These are phyloP conservation scores for Coriolopsis trogii DNA, from an alignment of 1,284 basidiomycete species.

Conservation along the genomic window DNA sequence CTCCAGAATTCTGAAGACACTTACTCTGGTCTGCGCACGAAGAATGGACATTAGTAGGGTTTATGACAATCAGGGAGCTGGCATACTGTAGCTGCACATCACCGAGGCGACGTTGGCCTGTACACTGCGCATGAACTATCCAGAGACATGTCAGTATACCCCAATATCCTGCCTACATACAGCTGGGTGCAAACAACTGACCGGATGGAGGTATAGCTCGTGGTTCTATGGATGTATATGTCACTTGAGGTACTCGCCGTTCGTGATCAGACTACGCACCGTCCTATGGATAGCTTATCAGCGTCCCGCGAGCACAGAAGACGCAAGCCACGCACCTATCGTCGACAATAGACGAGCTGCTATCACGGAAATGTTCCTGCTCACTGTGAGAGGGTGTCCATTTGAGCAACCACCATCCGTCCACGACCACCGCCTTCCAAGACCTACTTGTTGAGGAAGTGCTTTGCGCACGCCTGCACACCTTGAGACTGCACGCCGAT, in stretches of 20 bases:
- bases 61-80: background rate
- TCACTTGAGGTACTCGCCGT: background rate
- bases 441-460: constrained; percentile 56
- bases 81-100: constrained; percentile 74
- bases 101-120: constrained; percentile 68
- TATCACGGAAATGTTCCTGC: constrained; percentile 58
- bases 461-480: constrained; percentile 66
- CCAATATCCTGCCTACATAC: background rate
- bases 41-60: background rate
- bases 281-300: constrained; percentile 6
- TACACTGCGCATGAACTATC: constrained; percentile 62
- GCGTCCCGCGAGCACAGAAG: no score
- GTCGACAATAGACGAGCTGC: constrained; percentile 63
- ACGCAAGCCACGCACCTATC: constrained; percentile 49
- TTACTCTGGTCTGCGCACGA: constrained; percentile 43
- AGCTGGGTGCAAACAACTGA: constrained; percentile 11
- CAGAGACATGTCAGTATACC: background rate
- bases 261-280: constrained; percentile 1
- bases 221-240: constrained; percentile 43
- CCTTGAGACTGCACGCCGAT: constrained; percentile 66
- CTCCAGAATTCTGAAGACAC: no score
- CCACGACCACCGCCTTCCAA: background rate
- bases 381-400: constrained; percentile 40
- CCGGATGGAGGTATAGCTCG: constrained; percentile 56
- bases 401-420: background rate